These are phyloP conservation scores for Ceratocystis ficicola DNA, from an alignment of 2,329 filamentous ascomycete genomes.

Conservation along the genomic window DNA sequence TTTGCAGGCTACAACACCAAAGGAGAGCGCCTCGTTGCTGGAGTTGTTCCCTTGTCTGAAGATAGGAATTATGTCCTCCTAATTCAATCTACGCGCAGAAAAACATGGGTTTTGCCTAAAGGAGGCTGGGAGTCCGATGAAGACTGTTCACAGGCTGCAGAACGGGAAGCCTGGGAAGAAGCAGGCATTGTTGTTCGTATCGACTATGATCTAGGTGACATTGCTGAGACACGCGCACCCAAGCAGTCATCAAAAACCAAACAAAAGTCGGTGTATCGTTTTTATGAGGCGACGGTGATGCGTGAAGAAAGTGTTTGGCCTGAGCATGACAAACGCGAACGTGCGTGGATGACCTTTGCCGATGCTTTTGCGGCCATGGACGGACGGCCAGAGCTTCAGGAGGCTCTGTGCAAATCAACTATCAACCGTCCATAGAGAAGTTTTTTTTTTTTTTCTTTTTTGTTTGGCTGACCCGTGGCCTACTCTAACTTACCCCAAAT, in stretches of 20 bases:
- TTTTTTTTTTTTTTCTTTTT: not conserved
- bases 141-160: slow-evolving; percentile 68
- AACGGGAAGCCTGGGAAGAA: slow-evolving; percentile 95
- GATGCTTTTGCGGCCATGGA: slow-evolving; percentile 69
- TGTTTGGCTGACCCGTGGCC: not conserved
- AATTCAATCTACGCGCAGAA: slow-evolving; percentile 82
- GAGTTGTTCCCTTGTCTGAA: slow-evolving; percentile 75
- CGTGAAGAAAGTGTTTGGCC: slow-evolving; percentile 83
- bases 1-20: slow-evolving; percentile 73
- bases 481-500: slow-evolving; percentile 7
- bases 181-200: slow-evolving; percentile 81
- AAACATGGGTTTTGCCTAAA: slow-evolving; percentile 94
- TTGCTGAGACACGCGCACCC: slow-evolving; percentile 70
- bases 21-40: slow-evolving; percentile 89
- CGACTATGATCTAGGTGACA: slow-evolving; percentile 73
- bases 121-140: slow-evolving; percentile 97
- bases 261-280: slow-evolving; percentile 56
- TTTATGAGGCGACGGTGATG: slow-evolving; percentile 79
- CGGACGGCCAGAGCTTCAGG: slow-evolving; percentile 71
- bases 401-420: slow-evolving; percentile 73
- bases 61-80: slow-evolving; percentile 83
- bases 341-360: slow-evolving; percentile 77
- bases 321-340: slow-evolving; percentile 79
- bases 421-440: slow-evolving; percentile 37
- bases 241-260: slow-evolving; percentile 56